These are phyloP conservation scores for Naganishia onofrii DNA, from an alignment of 768 basidiomycete species.

Conservation along the genomic window DNA sequence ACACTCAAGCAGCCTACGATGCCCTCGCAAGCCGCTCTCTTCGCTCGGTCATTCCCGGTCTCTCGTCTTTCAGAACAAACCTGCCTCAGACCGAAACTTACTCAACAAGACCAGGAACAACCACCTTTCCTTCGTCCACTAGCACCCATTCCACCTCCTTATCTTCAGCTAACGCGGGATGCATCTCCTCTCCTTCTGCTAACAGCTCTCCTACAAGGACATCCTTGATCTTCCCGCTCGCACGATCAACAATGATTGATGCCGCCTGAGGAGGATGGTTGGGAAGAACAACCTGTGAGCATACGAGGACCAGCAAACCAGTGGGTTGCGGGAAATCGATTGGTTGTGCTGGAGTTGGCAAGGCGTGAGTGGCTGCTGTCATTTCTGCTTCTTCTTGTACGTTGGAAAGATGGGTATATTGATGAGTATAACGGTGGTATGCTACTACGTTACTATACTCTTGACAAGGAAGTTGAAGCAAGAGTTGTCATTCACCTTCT, in stretches of 20 bases:
- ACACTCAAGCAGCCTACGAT: too few species aligned
- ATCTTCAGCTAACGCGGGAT: constrained; percentile 46
- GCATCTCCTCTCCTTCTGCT: background rate
- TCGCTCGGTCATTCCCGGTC: too few species aligned
- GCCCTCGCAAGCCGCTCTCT: background rate
- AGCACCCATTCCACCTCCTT: constrained; percentile 52
- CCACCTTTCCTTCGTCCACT: constrained; percentile 62
- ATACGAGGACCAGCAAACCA: constrained; percentile 55
- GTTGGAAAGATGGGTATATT: too few species aligned
- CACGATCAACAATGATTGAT: constrained; percentile 63
- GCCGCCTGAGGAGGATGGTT: constrained; percentile 59
- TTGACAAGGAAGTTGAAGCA: too few species aligned
- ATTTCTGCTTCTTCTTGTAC: too few species aligned
- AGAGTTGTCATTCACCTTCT: too few species aligned
- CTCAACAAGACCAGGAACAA: constrained; percentile 82
- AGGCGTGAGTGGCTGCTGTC: background rate
- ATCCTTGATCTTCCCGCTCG: constrained; percentile 63
- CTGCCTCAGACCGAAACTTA: constrained; percentile 50
- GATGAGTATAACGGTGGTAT: too few species aligned
- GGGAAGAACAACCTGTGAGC: constrained; percentile 61
- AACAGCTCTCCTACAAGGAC: constrained; percentile 54
- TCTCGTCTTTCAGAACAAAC: too few species aligned
- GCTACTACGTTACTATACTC: too few species aligned
- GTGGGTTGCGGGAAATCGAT: constrained; percentile 9
- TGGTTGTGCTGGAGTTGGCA: background rate